Percentiles rank a stretch among this genome's conserved stretches.
Conservation (phyloP, 2,329 filamentous ascomycete genomes). For the Aureobasidium vineae region DNA sequence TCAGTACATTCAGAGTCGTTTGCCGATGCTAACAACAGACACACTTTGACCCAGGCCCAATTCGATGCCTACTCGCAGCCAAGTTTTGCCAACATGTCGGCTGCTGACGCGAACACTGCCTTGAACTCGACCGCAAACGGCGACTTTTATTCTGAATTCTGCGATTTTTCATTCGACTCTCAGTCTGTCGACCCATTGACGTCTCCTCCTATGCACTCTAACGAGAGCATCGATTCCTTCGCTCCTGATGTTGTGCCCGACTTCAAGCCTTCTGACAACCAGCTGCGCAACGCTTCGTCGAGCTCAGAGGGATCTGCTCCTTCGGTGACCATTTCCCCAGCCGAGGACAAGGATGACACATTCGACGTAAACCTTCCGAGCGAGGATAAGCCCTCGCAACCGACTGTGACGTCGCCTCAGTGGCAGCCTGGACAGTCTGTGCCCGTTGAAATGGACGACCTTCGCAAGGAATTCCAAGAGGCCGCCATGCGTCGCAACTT, state of each 20-base stretch:
- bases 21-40: constrained; percentile 35
- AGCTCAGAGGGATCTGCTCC: constrained; percentile 20
- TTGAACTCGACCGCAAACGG: constrained; percentile 2
- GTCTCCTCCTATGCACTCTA: constrained; percentile 7
- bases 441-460: constrained; percentile 38
- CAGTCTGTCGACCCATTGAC: constrained; percentile 11
- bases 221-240: constrained; percentile 12
- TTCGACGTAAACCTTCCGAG: constrained; percentile 4
- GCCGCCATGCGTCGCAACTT: constrained; percentile 29
- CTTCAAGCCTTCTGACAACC: not conserved
- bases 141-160: constrained; percentile 27
- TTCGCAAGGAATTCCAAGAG: constrained; percentile 39
- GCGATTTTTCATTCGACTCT: constrained; percentile 24
- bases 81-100: not conserved
- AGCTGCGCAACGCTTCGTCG: constrained; percentile 5
- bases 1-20: constrained; percentile 1
- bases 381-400: constrained; percentile 15
- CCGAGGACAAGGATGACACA: constrained; percentile 14
- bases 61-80: constrained; percentile 39
- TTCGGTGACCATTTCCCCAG: constrained; percentile 23
- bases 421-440: constrained; percentile 42
- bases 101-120: not conserved
- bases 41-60: constrained; percentile 41
- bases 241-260: not conserved
- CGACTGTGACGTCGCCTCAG: constrained; percentile 31